Conservation (phyloP, 1,284 basidiomycete genomes). For the Cutaneotrichosporon sp. region DNA sequence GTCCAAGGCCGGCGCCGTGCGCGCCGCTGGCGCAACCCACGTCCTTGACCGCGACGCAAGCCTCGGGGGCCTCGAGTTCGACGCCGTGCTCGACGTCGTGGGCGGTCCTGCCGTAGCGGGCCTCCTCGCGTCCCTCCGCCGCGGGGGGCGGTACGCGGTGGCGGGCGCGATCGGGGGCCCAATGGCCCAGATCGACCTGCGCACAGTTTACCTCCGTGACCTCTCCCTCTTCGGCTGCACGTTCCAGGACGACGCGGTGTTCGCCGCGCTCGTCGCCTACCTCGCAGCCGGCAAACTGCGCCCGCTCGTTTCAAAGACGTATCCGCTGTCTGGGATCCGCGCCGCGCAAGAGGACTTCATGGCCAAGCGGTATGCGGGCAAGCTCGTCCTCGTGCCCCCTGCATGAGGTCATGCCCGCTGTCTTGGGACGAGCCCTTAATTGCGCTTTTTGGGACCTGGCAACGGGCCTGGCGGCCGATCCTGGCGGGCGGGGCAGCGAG, state of each 20-base stretch:
- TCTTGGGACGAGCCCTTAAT: too few relatives aligned
- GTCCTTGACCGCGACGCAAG: constrained; percentile 5
- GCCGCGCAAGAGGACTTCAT: constrained; percentile 11
- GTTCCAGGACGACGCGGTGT: constrained; percentile 13
- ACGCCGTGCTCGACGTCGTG: constrained; percentile 12
- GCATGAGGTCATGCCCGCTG: too few relatives aligned
- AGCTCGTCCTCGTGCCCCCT: constrained; percentile 11
- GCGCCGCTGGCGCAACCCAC: background rate
- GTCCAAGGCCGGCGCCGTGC: constrained; percentile 3
- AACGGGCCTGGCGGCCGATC: too few relatives aligned
- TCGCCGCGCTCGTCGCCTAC: constrained; percentile 7
- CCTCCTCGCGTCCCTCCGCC: constrained; percentile 3
- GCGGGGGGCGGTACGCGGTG: constrained; percentile 13
- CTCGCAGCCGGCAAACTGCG: constrained; percentile 7
- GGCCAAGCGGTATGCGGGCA: constrained; percentile 7
- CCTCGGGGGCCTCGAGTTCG: background rate
- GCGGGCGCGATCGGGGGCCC: constrained; percentile 12
- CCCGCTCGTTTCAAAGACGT: constrained; percentile 10
- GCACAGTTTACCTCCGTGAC: constrained; percentile 16
- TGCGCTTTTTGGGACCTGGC: too few relatives aligned
- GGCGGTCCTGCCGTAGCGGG: background rate
- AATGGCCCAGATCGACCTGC: constrained; percentile 10
- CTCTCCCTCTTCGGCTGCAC: constrained; percentile 9
- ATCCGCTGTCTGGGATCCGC: constrained; percentile 2
- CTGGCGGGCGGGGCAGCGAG: too few relatives aligned